Evolutionary conservation across 2,329 filamentous ascomycete genomes (phyloP).

Genomic region (Alternaria sp.): DNA sequence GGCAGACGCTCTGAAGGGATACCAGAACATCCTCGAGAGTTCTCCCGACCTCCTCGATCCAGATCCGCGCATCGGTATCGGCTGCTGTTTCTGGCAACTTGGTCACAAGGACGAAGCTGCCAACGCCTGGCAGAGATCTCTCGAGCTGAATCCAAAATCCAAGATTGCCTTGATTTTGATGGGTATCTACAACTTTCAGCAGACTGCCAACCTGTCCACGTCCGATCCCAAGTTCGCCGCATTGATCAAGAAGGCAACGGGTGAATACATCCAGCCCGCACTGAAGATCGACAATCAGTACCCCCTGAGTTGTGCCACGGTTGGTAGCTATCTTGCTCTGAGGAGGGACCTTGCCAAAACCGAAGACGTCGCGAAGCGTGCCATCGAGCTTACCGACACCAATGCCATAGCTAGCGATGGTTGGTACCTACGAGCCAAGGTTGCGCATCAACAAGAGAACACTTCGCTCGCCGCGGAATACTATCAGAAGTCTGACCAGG

Average conservation of each 20-base stretch:
- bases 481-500: conserved; percentile 90
- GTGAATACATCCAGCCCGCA: conserved; percentile 89
- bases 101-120: conserved; percentile 94
- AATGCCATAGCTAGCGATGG: conserved; percentile 97
- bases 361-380: conserved; percentile 86
- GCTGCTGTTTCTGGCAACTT: conserved; percentile 96
- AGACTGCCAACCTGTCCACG: conserved; percentile 82
- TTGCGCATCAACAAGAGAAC: conserved; percentile 86
- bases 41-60: conserved; percentile 91
- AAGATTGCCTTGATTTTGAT: conserved; percentile 92
- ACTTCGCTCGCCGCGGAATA: conserved; percentile 79
- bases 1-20: conserved; percentile 80
- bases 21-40: conserved; percentile 86
- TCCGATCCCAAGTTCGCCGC: conserved; percentile 85
- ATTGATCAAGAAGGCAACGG: conserved; percentile 93
- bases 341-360: conserved; percentile 82
- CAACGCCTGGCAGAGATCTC: conserved; percentile 84
- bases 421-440: conserved; percentile 93
- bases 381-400: conserved; percentile 94
- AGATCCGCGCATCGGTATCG: conserved; percentile 94
- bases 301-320: conserved; percentile 88
- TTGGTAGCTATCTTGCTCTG: conserved; percentile 88
- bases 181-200: conserved; percentile 87
- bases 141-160: conserved; percentile 83
- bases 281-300: conserved; percentile 94